Evolutionary conservation across 2,329 filamentous ascomycete species (phyloP), one percentile per base, ranked within the genome.

Genomic region (Tolypocladium amazonense): DNA sequence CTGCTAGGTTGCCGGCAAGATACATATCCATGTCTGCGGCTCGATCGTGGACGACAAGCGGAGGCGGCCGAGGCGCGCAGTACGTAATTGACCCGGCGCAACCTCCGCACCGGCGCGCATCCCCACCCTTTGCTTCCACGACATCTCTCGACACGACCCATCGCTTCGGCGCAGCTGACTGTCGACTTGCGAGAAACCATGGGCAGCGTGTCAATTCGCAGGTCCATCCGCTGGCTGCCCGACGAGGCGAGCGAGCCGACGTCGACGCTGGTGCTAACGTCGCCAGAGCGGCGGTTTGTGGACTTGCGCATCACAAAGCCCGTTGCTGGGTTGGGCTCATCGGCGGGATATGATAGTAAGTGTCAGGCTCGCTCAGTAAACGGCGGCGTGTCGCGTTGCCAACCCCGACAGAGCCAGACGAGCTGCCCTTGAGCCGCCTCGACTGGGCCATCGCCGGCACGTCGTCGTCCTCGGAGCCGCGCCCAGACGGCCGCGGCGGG

Each of bases 381-480:
- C n/a, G 14, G n/a, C 23, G 25, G 11, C 14, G 23, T 45, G 41
- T 4, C 43, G n/a, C 43, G 23, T 25, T 15, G 25, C 47, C 18
- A 20, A 30, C 27, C 4, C 53, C 8, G 2, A 6, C 35, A 56
- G 54, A 5, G 1, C 6, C 35, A 66, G 68, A 65, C 15, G 59
- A 60, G 2, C 62, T 72, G 1, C 61, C 67, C 0, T 52, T 67
- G 9, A 63, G 70, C 23, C 66, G 74, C 0, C 75, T 89, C 2
- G 85, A 88, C 65, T 89, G 87, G 87, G 86, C 81, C 4, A 86
- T 88, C 64, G 83, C 81, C 0, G 86, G 86, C 2, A 77, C 71
- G 1, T 82, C 82, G 0, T 75, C 73, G 0, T 78, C 75, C 0
- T 62, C 65, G 35, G 60, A 65, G 6, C 23, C 39, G 39, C 61